Percentiles rank a stretch among this genome's conserved stretches.
Conservation (phyloP, 805 yeast genomes). For the Yarrowia sp. region DNA sequence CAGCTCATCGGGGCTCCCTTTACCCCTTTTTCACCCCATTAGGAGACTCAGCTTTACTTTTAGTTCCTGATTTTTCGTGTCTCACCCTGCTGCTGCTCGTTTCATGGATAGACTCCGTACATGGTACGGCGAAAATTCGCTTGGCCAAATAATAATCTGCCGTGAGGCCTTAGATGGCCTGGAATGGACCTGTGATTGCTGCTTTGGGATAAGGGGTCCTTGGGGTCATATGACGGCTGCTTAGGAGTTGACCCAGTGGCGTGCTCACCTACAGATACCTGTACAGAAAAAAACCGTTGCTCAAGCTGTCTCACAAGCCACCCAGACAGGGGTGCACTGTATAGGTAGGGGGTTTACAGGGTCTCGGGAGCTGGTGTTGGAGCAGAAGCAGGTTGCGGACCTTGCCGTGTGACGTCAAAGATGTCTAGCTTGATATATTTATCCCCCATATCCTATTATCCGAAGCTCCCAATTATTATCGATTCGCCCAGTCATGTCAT, state of each 20-base stretch:
- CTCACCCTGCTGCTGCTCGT: constrained; percentile 14
- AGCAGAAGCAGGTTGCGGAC: background rate
- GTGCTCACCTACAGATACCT: background rate
- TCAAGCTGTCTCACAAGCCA: background rate
- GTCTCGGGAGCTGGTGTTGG: background rate
- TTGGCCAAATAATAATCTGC: constrained; percentile 11
- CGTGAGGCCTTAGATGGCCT: background rate
- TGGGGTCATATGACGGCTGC: background rate
- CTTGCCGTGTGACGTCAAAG: background rate
- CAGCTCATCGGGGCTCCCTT: background rate
- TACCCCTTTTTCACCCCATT: background rate
- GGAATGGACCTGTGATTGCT: constrained; percentile 5
- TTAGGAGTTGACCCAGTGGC: background rate
- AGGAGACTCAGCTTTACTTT: background rate
- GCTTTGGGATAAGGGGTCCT: background rate
- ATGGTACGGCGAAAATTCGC: background rate
- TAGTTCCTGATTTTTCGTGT: background rate
- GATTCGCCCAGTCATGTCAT: background rate
- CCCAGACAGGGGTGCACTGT: constrained; percentile 14
- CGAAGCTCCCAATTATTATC: background rate
- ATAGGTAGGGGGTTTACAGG: background rate
- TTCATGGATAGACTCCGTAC: constrained; percentile 5
- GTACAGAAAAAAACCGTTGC: background rate
- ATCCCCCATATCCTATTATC: background rate
- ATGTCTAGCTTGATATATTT: background rate